Evolutionary conservation across 2,329 filamentous ascomycete genomes (phyloP).

Genomic region (Aspergillus uvarum): DNA sequence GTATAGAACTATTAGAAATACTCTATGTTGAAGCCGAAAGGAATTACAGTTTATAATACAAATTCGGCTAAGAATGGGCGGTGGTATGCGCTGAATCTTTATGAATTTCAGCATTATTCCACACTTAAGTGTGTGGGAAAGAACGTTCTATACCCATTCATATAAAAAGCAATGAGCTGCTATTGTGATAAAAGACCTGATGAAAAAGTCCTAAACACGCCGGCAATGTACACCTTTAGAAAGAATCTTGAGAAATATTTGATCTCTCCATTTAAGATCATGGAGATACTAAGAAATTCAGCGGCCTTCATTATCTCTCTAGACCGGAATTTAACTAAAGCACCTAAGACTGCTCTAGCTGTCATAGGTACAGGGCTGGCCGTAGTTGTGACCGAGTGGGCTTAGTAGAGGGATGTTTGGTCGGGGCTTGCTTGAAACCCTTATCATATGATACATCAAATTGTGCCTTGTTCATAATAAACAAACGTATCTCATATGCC

Average conservation of each 20-base stretch:
- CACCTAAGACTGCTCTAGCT: neutral
- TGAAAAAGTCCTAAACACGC: neutral
- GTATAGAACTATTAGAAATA: no score
- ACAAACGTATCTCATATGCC: neutral
- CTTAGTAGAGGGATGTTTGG: neutral
- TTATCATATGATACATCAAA: neutral
- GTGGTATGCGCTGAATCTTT: no score
- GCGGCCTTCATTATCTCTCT: neutral
- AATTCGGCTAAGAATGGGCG: no score
- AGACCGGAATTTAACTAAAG: neutral
- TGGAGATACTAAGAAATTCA: neutral
- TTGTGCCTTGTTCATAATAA: neutral
- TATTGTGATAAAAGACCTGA: neutral
- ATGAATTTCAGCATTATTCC: no score
- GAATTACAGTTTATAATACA: no score
- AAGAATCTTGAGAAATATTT: neutral
- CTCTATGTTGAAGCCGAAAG: no score
- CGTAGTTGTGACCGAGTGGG: neutral
- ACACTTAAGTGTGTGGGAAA: no score
- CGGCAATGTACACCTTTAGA: neutral
- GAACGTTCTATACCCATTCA: no score
- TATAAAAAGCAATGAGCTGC: no score
- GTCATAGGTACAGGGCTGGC: neutral
- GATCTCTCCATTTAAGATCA: neutral
- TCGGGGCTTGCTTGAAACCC: neutral